Base-by-base conservation (phyloP, 2,329 filamentous ascomycete genomes). In the Aureobasidium mangrovei region DNA sequence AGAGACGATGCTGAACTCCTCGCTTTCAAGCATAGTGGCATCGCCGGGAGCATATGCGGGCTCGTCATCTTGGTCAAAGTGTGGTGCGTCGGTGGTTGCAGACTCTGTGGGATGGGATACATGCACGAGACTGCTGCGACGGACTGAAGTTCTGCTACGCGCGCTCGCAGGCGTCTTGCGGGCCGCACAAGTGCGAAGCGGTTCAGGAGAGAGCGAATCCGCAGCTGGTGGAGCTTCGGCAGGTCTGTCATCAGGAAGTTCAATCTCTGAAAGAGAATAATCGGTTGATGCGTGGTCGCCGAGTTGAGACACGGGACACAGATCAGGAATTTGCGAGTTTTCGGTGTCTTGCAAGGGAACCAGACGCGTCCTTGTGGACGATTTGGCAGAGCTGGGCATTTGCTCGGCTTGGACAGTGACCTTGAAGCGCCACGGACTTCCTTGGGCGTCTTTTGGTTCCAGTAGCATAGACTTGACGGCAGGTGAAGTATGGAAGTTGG, bases 1-100 rank as follows among this genome's bases (percentile, higher is more conserved):
- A 2, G 74, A 76, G 1, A 77, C 68, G 70, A 77, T 76, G 55
- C 72, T 77, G 61, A 77, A 77, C 52, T 72, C 73, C 59, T 77
- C 74, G 57, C 74, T 75, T 41, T 73, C 67, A 6, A 72, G 62
- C n/a, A 75, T 65, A 0, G 74, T 76, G 7, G 69, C 67, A 38
- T 77, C 74, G 26, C 74, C 74, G 3, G 60, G 56, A 3, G 51
- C 56, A 27, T 58, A 38, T 9, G 38, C 52, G 41, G 53, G 33
- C 40, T 54, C 57, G 7, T 47, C 49, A 4, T 60, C 49, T 38
- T 57, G 40, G 5, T 24, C 41, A 8, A 52, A 52, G 3, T 4
- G 12, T 4, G 49, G 49, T 32, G 3, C 41, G 4, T 38, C n/a
- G 12, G 24, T 4, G 3, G 12, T 4, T 9, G 9, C 2, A 1